phyloP scores from a whole-genome alignment of 2,329 filamentous ascomycete genomes.

The Thielaviopsis ethacetica region DNA sequence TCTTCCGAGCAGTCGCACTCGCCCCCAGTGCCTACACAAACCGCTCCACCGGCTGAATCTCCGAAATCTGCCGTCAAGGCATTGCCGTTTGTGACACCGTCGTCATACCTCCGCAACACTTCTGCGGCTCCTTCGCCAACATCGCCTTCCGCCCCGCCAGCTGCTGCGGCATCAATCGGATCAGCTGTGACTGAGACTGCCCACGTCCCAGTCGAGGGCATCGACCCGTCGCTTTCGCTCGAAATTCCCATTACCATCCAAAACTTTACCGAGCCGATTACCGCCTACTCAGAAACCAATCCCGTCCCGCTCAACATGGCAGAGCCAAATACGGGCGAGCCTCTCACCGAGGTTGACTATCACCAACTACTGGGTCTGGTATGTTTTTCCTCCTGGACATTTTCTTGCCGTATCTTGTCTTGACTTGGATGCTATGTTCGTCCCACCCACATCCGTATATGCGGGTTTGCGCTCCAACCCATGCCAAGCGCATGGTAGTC shows the following conservation, averaged over 20 bases:
- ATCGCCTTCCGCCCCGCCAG: constrained; percentile 10
- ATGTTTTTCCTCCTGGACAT: constrained; percentile 22
- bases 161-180: constrained; percentile 12
- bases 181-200: constrained; percentile 4
- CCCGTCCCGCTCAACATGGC: constrained; percentile 18
- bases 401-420: neutral
- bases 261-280: constrained; percentile 21
- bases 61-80: constrained; percentile 16
- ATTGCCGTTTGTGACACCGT: constrained; percentile 43
- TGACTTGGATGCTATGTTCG: neutral
- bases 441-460: neutral
- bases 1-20: constrained; percentile 10
- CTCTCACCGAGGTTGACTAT: constrained; percentile 45
- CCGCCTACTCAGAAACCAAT: constrained; percentile 21
- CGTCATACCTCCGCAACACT: constrained; percentile 36
- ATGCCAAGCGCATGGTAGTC: neutral
- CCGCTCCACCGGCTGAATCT: constrained; percentile 10
- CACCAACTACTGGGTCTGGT: constrained; percentile 69
- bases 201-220: neutral
- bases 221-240: neutral
- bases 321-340: constrained; percentile 1
- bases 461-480: neutral
- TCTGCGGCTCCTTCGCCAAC: constrained; percentile 11
- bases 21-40: constrained; percentile 6
- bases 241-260: constrained; percentile 16